These are phyloP conservation scores for Truncatella angustata DNA, from an alignment of 2,329 filamentous ascomycete genomes.

Conservation along the genomic window DNA sequence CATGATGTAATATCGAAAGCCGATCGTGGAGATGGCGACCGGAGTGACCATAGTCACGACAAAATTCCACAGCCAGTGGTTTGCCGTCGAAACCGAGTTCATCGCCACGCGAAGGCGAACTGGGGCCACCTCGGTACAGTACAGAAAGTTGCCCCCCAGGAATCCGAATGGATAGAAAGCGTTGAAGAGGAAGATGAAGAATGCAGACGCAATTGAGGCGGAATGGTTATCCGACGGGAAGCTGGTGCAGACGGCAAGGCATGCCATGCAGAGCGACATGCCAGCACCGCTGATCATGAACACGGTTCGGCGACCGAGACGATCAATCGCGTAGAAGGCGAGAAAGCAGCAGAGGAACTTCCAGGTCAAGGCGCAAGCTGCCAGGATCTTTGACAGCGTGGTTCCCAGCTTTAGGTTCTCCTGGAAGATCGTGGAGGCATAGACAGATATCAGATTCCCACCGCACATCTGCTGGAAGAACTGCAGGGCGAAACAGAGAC, in stretches of 20 bases:
- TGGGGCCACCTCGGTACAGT: conserved; percentile 58
- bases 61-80: conserved; percentile 51
- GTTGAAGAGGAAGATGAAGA: conserved; percentile 60
- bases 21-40: conserved; percentile 47
- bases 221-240: conserved; percentile 41
- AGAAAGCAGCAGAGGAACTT: conserved; percentile 43
- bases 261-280: conserved; percentile 55
- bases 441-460: conserved; percentile 47
- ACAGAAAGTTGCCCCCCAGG: conserved; percentile 58
- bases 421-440: conserved; percentile 38
- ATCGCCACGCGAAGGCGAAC: conserved; percentile 51
- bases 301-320: conserved; percentile 46
- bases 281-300: conserved; percentile 51
- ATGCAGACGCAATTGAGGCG: conserved; percentile 49
- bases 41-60: conserved; percentile 42
- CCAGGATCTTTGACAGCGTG: conserved; percentile 38
- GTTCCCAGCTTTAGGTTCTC: conserved; percentile 36
- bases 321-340: conserved; percentile 48
- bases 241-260: conserved; percentile 49
- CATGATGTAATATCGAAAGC: conserved; percentile 50
- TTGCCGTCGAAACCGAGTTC: conserved; percentile 54
- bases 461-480: conserved; percentile 51
- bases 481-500: conserved; percentile 46
- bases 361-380: conserved; percentile 50
- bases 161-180: conserved; percentile 60